Conservation (phyloP, 352 stramenopile species). For the Pythium plurisporium region DNA sequence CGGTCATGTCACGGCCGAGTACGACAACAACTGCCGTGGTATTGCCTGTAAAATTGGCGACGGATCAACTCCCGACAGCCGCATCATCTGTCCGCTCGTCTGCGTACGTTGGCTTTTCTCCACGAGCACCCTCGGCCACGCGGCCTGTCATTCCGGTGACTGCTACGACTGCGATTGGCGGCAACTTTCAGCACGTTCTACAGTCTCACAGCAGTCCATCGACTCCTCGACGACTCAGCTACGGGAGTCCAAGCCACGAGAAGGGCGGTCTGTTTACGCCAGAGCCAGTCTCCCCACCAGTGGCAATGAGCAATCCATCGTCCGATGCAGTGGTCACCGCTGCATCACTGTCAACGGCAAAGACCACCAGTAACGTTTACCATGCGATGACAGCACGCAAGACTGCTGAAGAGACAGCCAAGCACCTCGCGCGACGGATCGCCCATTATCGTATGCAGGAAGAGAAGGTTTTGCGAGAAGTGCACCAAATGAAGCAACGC, state of each 20-base stretch:
- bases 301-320: background rate
- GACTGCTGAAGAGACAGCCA: conserved; percentile 41
- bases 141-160: background rate
- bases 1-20: background rate
- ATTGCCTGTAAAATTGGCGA: too few species aligned
- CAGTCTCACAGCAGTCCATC: background rate
- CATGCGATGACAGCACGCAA: conserved; percentile 44
- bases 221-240: background rate
- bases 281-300: background rate
- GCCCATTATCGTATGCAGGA: conserved; percentile 50
- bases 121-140: background rate
- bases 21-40: too few species aligned
- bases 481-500: conserved; percentile 40
- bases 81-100: background rate
- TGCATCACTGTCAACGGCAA: background rate
- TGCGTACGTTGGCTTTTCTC: conserved; percentile 15
- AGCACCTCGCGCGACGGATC: conserved; percentile 45
- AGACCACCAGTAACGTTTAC: conserved; percentile 31
- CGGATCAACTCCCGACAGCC: background rate
- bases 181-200: conserved; percentile 8
- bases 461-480: conserved; percentile 46
- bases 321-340: background rate
- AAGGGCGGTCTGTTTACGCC: background rate
- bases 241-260: background rate
- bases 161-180: background rate